Evolutionary conservation across 2,329 filamentous ascomycete species (phyloP), one percentile per base, ranked within the genome.

Genomic region (Fusarium redolens): DNA sequence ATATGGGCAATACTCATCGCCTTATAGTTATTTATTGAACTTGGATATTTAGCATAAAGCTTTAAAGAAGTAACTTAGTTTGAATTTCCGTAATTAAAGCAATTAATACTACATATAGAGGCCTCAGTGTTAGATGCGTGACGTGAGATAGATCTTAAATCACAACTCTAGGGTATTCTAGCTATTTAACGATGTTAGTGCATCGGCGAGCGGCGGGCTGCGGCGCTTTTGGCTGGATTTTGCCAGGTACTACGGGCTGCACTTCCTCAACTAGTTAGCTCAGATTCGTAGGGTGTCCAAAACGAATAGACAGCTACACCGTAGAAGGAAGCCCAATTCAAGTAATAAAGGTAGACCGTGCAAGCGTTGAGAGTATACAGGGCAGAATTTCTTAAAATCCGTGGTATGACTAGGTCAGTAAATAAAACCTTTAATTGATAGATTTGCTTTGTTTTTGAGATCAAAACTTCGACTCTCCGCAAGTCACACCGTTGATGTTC

Each of bases 391-490:
- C 12, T 40, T n/a, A 13, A 13, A 40, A 37, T 37, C 35, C 9
- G 10, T 37, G 4, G 9, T 18, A 18, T 18, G 10, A 18, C 17
- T 37, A 37, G 17, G 35, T 37, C 9, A 37, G 35, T 37, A 37
- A 37, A 17, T 37, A 40, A 40, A 20, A 12, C 20, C 38, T n/a
- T 20, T 40, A 11, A 12, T 11, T n/a, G 4, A n/a, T 18, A 12
- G 20, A 22, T 13, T 7, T 25, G 0, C 3, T 35, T 35, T 14
- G 3, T 22, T 50, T 22, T 25, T 2, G 22, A 14, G 15, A 25
- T 18, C 2, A 4, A 10, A 13, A 18, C 15, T 33, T 18, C 0
- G 6, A 10, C 30, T 51, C 2, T 35, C 12, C 0, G 7, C 1
- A 18, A 6, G n/a, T 14, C 15, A 22, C 7, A 22, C 0, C 3